Evolutionary conservation across 208 protist species (phyloP).

Genomic region (Trypanosoma scelopori): DNA sequence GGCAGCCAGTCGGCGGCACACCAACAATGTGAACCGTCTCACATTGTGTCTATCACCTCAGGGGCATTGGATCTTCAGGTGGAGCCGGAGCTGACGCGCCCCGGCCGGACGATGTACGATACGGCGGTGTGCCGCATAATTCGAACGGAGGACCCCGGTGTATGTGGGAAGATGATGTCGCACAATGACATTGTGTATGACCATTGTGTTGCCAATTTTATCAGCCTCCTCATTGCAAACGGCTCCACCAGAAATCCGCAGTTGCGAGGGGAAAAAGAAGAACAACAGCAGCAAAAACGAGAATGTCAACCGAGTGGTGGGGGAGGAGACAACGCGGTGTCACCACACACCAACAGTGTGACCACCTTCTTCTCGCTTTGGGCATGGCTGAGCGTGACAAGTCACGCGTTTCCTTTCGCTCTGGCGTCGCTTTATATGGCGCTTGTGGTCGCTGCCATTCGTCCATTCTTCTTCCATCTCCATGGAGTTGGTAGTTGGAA

Average conservation of each 20-base stretch:
- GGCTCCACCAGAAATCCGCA: not conserved
- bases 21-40: not conserved
- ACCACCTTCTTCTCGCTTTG: not conserved
- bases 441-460: slow-evolving; percentile 6
- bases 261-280: too few species aligned
- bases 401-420: slow-evolving; percentile 1
- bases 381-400: slow-evolving; percentile 5
- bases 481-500: not conserved
- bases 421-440: slow-evolving; percentile 16
- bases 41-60: slow-evolving; percentile 37
- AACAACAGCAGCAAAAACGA: not conserved
- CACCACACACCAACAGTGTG: too few species aligned
- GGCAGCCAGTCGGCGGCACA: not conserved
- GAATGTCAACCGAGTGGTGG: not conserved
- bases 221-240: slow-evolving; percentile 19
- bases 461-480: not conserved
- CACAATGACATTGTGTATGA: slow-evolving; percentile 43
- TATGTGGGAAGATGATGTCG: slow-evolving; percentile 37
- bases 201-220: slow-evolving; percentile 34
- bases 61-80: slow-evolving; percentile 50
- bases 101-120: not conserved
- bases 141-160: slow-evolving; percentile 27
- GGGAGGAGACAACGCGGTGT: too few species aligned
- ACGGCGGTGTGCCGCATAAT: slow-evolving; percentile 8
- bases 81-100: slow-evolving; percentile 27